Conservation (phyloP, 192 early-diverging fungal genomes). For the Entomortierella lignicola region DNA sequence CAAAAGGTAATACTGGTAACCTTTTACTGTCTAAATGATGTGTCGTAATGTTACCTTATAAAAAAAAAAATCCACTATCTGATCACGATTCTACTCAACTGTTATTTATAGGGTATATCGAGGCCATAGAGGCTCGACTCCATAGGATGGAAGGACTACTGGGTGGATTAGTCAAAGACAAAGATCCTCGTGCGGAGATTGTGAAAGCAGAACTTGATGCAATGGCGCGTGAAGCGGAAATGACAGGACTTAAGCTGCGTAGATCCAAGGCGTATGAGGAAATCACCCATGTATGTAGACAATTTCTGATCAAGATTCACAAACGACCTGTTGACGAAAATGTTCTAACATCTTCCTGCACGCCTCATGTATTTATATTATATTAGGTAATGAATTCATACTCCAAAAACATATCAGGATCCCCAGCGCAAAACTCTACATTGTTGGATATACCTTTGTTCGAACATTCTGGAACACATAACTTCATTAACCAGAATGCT, state of each 20-base stretch:
- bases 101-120: conserved; percentile 78
- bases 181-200: conserved; percentile 59
- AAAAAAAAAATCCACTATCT: neutral
- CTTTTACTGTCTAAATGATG: neutral
- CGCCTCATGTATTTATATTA: too few relatives aligned
- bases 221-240: conserved; percentile 53
- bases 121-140: conserved; percentile 81
- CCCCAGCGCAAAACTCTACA: too few relatives aligned
- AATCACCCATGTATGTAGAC: conserved; percentile 23
- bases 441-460: too few relatives aligned
- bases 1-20: conserved; percentile 56
- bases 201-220: conserved; percentile 55
- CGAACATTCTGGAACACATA: too few relatives aligned
- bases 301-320: too few relatives aligned
- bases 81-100: neutral
- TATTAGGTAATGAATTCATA: neutral
- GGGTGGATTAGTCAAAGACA: conserved; percentile 63
- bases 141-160: conserved; percentile 78
- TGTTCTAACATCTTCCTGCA: too few relatives aligned
- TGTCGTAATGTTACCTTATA: neutral
- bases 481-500: neutral
- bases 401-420: neutral
- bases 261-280: conserved; percentile 51
- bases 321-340: too few relatives aligned
- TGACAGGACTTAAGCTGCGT: conserved; percentile 52